A percentile compares a stretch with the other conserved stretches of the same genome.
phyloP scores from a whole-genome alignment of 1,139 yeast genomes.

The Yamadazyma buinensis region DNA sequence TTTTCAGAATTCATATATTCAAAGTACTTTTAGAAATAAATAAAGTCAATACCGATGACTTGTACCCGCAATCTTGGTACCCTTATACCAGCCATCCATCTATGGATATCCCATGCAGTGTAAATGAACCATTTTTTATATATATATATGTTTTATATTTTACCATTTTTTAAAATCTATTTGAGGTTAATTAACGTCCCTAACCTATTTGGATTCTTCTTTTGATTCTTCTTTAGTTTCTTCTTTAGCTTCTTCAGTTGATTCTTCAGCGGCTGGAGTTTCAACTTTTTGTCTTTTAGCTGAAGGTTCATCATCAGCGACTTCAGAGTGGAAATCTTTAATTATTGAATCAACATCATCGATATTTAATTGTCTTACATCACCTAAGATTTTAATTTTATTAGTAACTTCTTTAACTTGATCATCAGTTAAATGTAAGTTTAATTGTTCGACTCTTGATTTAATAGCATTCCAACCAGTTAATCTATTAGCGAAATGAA shows the following conservation, averaged over 20 bases:
- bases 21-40: too few species aligned
- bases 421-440: conserved; percentile 82
- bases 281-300: conserved; percentile 32
- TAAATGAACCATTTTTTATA: too few species aligned
- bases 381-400: conserved; percentile 92
- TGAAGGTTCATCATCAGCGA: conserved; percentile 36
- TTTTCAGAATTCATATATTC: too few species aligned
- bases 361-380: conserved; percentile 88
- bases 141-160: too few species aligned
- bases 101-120: too few species aligned
- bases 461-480: conserved; percentile 99
- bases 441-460: conserved; percentile 95
- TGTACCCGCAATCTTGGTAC: too few species aligned
- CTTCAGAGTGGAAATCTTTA: conserved; percentile 82
- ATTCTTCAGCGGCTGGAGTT: background rate
- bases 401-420: conserved; percentile 93
- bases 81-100: too few species aligned
- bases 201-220: too few species aligned
- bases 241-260: too few species aligned
- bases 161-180: too few species aligned
- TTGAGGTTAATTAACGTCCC: too few species aligned
- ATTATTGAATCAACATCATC: conserved; percentile 98
- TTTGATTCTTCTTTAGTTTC: background rate
- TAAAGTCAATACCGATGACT: too few species aligned
- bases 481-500: conserved; percentile 94